A percentile compares a stretch with the other conserved stretches of the same genome.
Evolutionary conservation across 257 asterid species (phyloP).

Genomic region (Solanum bulbocastanum): DNA sequence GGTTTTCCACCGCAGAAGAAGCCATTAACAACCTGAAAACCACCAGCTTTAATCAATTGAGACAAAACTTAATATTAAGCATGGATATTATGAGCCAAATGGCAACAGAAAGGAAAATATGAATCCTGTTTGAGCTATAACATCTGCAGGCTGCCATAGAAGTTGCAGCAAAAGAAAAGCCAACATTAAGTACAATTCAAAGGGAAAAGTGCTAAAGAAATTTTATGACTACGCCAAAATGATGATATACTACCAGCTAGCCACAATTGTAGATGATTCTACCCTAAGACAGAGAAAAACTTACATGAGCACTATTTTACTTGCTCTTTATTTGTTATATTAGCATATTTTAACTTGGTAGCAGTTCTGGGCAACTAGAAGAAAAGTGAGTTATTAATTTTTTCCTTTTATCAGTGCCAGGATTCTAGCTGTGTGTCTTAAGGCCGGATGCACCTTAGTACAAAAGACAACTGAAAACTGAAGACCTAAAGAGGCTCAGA

Average conservation of each 20-base stretch:
- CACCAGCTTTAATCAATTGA: not conserved
- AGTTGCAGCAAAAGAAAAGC: not conserved
- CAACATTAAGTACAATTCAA: not conserved
- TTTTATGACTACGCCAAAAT: not conserved
- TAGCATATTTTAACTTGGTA: not conserved
- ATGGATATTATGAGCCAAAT: not conserved
- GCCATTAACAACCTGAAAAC: slow-evolving; percentile 75
- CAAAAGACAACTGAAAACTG: not conserved
- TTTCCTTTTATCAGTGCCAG: not conserved
- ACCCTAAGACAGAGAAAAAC: not conserved
- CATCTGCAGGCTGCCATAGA: not conserved
- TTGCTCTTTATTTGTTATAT: not conserved
- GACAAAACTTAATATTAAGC: not conserved
- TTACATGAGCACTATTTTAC: not conserved
- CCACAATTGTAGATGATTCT: not conserved
- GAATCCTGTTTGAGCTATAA: not conserved
- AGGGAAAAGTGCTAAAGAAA: not conserved
- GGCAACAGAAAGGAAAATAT: not conserved
- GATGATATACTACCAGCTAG: not conserved
- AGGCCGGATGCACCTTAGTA: not conserved
- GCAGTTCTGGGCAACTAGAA: not conserved
- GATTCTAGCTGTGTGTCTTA: not conserved
- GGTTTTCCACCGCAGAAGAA: slow-evolving; percentile 77
- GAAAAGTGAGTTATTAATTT: not conserved
- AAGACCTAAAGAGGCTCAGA: not conserved